These are phyloP conservation scores for Neopestalotiopsis sp. DNA, from an alignment of 2,329 filamentous ascomycete genomes.

Conservation along the genomic window DNA sequence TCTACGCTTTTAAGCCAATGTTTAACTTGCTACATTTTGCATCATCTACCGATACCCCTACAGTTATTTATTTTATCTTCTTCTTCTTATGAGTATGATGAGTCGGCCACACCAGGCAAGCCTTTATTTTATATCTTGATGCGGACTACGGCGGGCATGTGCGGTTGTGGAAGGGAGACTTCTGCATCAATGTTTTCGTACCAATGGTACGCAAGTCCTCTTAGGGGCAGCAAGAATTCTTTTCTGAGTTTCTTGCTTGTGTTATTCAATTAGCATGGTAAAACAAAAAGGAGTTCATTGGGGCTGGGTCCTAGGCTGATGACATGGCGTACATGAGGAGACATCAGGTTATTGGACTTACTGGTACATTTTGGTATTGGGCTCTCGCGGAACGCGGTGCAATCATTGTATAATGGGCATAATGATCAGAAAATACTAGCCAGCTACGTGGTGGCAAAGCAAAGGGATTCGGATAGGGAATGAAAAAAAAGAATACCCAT, in stretches of 20 bases:
- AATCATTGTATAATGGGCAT: conserved; percentile 15
- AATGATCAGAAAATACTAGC: neutral
- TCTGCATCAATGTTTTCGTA: neutral
- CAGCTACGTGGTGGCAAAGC: neutral
- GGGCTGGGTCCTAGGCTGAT: neutral
- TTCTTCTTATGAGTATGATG: conserved; percentile 30
- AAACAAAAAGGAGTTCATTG: conserved; percentile 6
- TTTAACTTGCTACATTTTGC: conserved; percentile 22
- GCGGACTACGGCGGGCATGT: conserved; percentile 10
- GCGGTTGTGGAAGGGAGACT: neutral
- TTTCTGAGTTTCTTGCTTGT: neutral
- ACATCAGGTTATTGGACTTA: neutral
- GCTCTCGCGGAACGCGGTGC: neutral
- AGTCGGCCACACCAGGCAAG: conserved; percentile 25
- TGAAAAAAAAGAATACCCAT: neutral
- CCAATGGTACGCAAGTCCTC: neutral
- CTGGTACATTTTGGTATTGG: conserved; percentile 10
- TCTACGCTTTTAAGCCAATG: conserved; percentile 2
- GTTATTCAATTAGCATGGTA: neutral
- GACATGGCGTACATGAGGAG: neutral
- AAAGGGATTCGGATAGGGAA: neutral
- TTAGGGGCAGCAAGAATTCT: neutral
- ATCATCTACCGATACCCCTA: conserved; percentile 38
- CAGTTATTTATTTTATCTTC: conserved; percentile 30
- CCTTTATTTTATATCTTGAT: conserved; percentile 23